phyloP scores from a whole-genome alignment of 768 basidiomycete species.

The Ramaria sp. region DNA sequence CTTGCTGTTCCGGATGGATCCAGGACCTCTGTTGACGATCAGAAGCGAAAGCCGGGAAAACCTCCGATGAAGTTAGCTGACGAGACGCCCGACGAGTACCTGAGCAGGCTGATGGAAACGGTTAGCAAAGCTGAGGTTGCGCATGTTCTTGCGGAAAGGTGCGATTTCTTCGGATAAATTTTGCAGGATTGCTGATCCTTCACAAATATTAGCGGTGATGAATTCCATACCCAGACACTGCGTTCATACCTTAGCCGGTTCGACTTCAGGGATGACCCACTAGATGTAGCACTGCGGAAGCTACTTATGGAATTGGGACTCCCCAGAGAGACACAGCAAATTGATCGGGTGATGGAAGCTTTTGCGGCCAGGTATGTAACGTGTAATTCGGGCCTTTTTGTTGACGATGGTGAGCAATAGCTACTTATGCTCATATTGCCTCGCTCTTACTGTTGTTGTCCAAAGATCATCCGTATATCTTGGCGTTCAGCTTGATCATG shows the following conservation, averaged over 20 bases:
- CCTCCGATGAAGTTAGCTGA: constrained; percentile 40
- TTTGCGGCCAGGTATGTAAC: constrained; percentile 78
- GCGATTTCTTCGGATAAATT: constrained; percentile 13
- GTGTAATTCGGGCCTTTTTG: constrained; percentile 77
- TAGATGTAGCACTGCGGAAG: constrained; percentile 86
- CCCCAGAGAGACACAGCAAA: constrained; percentile 95
- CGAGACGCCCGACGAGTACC: constrained; percentile 63
- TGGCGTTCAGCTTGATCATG: constrained; percentile 98
- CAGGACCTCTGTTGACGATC: neutral
- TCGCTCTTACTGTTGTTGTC: neutral
- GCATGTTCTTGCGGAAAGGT: constrained; percentile 75
- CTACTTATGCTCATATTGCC: neutral
- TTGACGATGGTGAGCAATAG: constrained; percentile 49
- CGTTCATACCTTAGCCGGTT: constrained; percentile 65
- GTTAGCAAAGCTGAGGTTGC: constrained; percentile 75
- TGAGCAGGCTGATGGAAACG: constrained; percentile 48
- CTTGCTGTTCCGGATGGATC: neutral
- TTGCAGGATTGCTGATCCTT: neutral
- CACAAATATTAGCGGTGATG: constrained; percentile 43
- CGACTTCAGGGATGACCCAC: constrained; percentile 65
- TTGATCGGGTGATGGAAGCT: constrained; percentile 93
- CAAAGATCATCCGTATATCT: constrained; percentile 88
- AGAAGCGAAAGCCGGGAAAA: constrained; percentile 9
- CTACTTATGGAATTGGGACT: constrained; percentile 86
- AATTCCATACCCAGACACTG: constrained; percentile 59